Percentiles rank a stretch among this genome's conserved stretches.
These are phyloP conservation scores for Symbiodinium pilosum DNA, from an alignment of 73 alveolate genomes.

Conservation along the genomic window DNA sequence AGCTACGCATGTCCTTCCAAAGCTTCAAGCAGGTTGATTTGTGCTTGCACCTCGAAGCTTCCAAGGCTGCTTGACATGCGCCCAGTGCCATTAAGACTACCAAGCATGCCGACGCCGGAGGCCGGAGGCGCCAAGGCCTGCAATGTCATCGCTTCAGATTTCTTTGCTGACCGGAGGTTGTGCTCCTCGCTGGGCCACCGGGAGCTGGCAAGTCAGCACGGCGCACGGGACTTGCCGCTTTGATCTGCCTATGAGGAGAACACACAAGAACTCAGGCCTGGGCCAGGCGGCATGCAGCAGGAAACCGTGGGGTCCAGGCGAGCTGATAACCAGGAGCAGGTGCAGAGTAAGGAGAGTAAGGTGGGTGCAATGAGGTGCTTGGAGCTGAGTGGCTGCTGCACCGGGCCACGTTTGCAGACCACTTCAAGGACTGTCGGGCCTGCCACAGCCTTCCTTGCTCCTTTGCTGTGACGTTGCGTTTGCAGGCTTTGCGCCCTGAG, in stretches of 20 bases:
- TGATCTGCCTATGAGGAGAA: too few relatives aligned
- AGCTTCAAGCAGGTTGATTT: too few relatives aligned
- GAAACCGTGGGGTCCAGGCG: neutral
- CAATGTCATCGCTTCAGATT: too few relatives aligned
- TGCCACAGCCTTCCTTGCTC: neutral
- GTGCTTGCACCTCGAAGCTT: too few relatives aligned
- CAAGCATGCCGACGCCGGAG: neutral
- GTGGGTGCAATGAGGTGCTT: neutral
- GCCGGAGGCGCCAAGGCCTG: too few relatives aligned
- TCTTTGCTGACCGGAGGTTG: neutral
- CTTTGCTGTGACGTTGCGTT: neutral
- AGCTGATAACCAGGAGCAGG: too few relatives aligned
- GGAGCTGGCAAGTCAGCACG: neutral
- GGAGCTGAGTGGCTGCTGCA: slow-evolving; percentile 11
- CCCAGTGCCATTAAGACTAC: neutral
- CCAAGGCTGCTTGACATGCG: neutral
- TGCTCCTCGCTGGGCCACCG: neutral
- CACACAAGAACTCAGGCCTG: too few relatives aligned
- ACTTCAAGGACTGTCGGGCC: neutral
- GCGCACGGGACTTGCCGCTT: too few relatives aligned
- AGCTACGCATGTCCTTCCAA: too few relatives aligned
- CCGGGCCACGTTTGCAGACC: neutral
- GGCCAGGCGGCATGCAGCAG: neutral
- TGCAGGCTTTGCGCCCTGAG: neutral
- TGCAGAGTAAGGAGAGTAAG: too few relatives aligned